Conservation (phyloP, 768 basidiomycete species). For the Cystofilobasidium macerans region DNA sequence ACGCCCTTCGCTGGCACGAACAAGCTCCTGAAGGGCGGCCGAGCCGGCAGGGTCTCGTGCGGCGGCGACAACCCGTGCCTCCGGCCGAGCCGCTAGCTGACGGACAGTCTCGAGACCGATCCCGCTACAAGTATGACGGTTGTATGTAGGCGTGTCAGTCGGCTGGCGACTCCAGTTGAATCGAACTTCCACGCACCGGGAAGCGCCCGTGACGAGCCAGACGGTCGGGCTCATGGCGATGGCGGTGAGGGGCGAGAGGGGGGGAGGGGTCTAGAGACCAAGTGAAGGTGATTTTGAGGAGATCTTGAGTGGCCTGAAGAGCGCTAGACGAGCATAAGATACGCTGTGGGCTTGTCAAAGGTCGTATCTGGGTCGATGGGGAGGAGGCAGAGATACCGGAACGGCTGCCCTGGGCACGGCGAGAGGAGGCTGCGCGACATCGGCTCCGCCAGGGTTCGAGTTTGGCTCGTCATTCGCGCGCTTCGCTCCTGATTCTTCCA, state of each 20-base stretch:
- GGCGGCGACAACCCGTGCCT: constrained; percentile 4
- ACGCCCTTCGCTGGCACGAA: not conserved
- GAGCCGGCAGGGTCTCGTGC: not conserved
- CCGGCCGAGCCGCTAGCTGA: not conserved
- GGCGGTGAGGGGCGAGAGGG: not conserved
- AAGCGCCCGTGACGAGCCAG: constrained; percentile 6
- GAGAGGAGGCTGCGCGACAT: too few relatives aligned
- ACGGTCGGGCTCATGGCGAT: not conserved
- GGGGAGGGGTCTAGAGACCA: too few relatives aligned
- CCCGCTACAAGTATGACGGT: not conserved
- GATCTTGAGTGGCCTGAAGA: too few relatives aligned
- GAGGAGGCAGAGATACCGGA: too few relatives aligned
- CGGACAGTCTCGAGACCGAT: constrained; percentile 12
- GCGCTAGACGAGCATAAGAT: too few relatives aligned
- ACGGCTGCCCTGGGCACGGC: too few relatives aligned
- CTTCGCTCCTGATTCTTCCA: too few relatives aligned
- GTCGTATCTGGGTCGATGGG: too few relatives aligned
- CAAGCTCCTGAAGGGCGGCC: not conserved
- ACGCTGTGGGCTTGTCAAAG: too few relatives aligned
- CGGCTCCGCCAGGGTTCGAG: too few relatives aligned
- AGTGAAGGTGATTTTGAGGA: too few relatives aligned
- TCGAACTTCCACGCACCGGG: not conserved
- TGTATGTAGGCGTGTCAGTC: not conserved
- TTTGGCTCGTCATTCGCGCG: too few relatives aligned
- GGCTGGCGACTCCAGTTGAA: not conserved